These are phyloP conservation scores for Backusella liffmaniae DNA, from an alignment of 192 early-diverging fungal genomes.

Conservation along the genomic window DNA sequence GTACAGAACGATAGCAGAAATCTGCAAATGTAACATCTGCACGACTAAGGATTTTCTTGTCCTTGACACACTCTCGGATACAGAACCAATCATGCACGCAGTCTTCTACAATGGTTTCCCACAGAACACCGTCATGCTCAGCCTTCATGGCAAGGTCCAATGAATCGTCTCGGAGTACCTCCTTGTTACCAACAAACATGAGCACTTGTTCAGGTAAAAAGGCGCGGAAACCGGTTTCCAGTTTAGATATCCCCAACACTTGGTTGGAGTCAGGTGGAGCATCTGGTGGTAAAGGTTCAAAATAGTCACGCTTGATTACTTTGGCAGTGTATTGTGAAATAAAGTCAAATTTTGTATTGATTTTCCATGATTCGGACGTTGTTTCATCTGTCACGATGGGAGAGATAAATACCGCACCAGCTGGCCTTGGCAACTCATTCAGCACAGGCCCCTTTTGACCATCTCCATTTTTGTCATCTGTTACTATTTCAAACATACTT, in stretches of 20 bases:
- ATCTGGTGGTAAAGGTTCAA: slow-evolving; percentile 24
- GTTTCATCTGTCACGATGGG: slow-evolving; percentile 38
- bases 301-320: slow-evolving; percentile 35
- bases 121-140: slow-evolving; percentile 26
- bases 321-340: slow-evolving; percentile 37
- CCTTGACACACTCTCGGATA: slow-evolving; percentile 32
- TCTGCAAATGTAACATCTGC: slow-evolving; percentile 29
- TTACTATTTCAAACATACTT: slow-evolving; percentile 35
- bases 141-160: slow-evolving; percentile 28
- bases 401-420: slow-evolving; percentile 34
- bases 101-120: slow-evolving; percentile 32
- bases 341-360: slow-evolving; percentile 33
- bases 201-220: slow-evolving; percentile 28
- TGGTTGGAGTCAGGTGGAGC: slow-evolving; percentile 18
- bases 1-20: slow-evolving; percentile 24
- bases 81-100: slow-evolving; percentile 41
- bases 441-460: background rate
- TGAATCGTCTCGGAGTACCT: slow-evolving; percentile 36
- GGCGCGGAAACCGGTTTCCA: slow-evolving; percentile 29
- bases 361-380: slow-evolving; percentile 30
- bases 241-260: slow-evolving; percentile 28
- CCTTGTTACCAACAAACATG: slow-evolving; percentile 30
- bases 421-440: slow-evolving; percentile 31
- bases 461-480: slow-evolving; percentile 12
- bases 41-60: slow-evolving; percentile 25